A percentile compares a stretch with the other conserved stretches of the same genome.
Evolutionary conservation across 2,329 filamentous ascomycete genomes (phyloP).

Genomic region (Catunica adiposa): DNA sequence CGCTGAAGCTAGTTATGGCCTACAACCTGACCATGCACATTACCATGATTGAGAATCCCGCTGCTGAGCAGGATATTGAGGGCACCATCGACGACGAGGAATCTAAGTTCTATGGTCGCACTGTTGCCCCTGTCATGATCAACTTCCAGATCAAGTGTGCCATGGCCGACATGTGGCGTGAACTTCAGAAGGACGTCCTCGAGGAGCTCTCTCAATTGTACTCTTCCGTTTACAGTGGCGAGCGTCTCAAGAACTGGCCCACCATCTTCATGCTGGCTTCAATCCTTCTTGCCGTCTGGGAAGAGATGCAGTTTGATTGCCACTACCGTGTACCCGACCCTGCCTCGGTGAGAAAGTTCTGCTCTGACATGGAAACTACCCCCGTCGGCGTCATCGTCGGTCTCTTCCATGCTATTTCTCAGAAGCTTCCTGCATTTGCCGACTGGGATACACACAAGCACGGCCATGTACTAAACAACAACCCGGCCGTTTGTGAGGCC

Average conservation of each 20-base stretch:
- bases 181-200: slow-evolving; percentile 87
- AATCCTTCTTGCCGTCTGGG: slow-evolving; percentile 87
- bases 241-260: slow-evolving; percentile 97
- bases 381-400: slow-evolving; percentile 93
- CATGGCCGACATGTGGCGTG: slow-evolving; percentile 94
- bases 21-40: slow-evolving; percentile 94
- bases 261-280: slow-evolving; percentile 96
- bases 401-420: slow-evolving; percentile 92
- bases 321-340: slow-evolving; percentile 85
- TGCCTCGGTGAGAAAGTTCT: slow-evolving; percentile 80
- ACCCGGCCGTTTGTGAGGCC: slow-evolving; percentile 79
- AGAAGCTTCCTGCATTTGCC: slow-evolving; percentile 80
- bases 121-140: slow-evolving; percentile 92
- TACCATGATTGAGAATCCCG: slow-evolving; percentile 81
- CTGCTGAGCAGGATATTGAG: slow-evolving; percentile 58
- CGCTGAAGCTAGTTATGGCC: slow-evolving; percentile 81
- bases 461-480: slow-evolving; percentile 78
- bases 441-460: slow-evolving; percentile 92
- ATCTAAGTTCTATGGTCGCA: slow-evolving; percentile 80
- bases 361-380: slow-evolving; percentile 87
- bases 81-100: slow-evolving; percentile 75
- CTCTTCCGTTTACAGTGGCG: slow-evolving; percentile 94
- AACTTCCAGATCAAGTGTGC: slow-evolving; percentile 99
- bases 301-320: slow-evolving; percentile 97
- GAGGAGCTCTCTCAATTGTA: slow-evolving; percentile 86